Evolutionary conservation across 2,329 filamentous ascomycete species (phyloP), one percentile per base, ranked within the genome.

Genomic region (Aspergillus costaricaensis): DNA sequence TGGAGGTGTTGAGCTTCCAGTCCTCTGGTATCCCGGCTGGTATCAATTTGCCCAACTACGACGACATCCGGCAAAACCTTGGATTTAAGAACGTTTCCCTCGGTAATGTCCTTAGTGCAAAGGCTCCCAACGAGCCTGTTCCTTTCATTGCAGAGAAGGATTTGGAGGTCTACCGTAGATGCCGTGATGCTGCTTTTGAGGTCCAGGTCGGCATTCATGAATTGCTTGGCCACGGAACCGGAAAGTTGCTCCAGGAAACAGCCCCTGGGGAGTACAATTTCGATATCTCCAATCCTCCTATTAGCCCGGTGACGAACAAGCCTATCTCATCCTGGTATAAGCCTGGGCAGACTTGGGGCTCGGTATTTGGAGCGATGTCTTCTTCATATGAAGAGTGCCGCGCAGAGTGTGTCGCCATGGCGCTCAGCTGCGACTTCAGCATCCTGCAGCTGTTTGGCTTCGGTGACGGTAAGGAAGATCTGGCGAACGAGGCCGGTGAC

Each of bases 201-300:
- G 92, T 97, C 2, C 93, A 98, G 78, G 94, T 99, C 52, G 94
- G 93, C 23, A 88, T 98, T 19, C 94, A 98, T 76, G 93, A 97
- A 74, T 86, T 97, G 80, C 71, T 88, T 2, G 91, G 93, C 17
- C 94, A 97, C 69, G 94, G 94, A 30, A 96, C 93, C 61, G 94
- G 94, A 50, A 98, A 97, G 78, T 84, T 98, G 10, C 84, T 98
- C 0, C 92, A 96, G 77, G 94, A 98, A 76, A 96, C 91, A 0
- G 83, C 88, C 2, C 84, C 89, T 1, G 92, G 92, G 10, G 82
- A 85, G 47, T 97, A 86, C 82, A 98, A 98, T 81, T 98, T 98
- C 72, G 91, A 98, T 73, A 81, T 87, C 60, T 80, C 87, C 62
- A 91, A 91, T 72, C 92, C 91, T 7, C 94, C 94, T 0, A 79